Evolutionary conservation across 108 stramenopile genomes (phyloP), one percentile per base, ranked within the genome.

Genomic region (Cyclostephanos tholiformis): DNA sequence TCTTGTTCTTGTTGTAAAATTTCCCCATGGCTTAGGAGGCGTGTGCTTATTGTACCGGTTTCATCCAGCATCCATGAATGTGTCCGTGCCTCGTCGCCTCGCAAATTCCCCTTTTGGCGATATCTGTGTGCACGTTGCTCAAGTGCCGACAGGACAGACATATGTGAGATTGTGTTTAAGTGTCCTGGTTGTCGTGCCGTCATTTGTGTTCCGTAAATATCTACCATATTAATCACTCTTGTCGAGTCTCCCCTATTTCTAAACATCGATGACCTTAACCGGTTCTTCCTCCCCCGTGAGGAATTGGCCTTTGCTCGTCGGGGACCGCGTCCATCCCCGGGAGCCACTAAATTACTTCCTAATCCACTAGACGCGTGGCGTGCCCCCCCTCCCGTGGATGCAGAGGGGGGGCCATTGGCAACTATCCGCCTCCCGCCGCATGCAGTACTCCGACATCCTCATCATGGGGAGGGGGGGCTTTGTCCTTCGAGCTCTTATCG

Each of bases 391-490:
- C 59, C 16, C 59, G 35, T 36, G 30, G 59, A 35, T 60, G 13
- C 27, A 36, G 59, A 36, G 16, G 59, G 59, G 59, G 27, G 0
- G 59, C 22, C 7, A 35, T 12, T 60, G 1, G 30, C 30, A 11
- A 32, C 32, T 60, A 38, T 60, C 59, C 30, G 59, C 59, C 16
- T 19, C 13, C 59, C n/a, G 59, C 59, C 59, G 30, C 59, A 60
- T 30, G 25, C 57, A 29, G 1, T 4, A 20, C 8, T 1, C 52
- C 52, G 7, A 22, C n/a, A 1, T 53, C 52, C 52, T 25, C 23
- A 27, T 26, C 23, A 23, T 32, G 32, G 32, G 25, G 26, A 55
- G 23, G 25, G 26, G 25, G 13, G 23, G 23, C 53, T 23, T 25
- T 26, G 14, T 8, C 23, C 20, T 19, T 4, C 27, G 23, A 55